Evolutionary conservation across 371 early-diverging fungal species (phyloP).

Genomic region (Phascolomyces articulosus): DNA sequence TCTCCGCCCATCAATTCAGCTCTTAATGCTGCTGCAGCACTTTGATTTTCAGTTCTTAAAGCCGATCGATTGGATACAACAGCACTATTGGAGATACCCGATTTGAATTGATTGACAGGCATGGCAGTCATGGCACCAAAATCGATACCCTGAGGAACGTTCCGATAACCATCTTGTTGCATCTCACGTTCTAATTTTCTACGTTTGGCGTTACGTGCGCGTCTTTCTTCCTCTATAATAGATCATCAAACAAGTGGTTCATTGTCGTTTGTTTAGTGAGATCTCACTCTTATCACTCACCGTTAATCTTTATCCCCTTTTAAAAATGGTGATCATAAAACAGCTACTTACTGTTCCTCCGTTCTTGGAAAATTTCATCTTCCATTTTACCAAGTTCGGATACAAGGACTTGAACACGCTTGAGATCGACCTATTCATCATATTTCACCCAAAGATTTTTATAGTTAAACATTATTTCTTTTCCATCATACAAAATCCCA

Average conservation of each 20-base stretch:
- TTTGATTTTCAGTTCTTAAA: constrained; percentile 41
- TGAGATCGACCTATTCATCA: constrained; percentile 78
- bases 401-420: constrained; percentile 77
- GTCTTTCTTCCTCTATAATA: constrained; percentile 43
- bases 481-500: too few species aligned
- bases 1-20: constrained; percentile 26
- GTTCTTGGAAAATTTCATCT: constrained; percentile 81
- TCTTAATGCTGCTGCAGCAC: constrained; percentile 58
- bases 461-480: too few species aligned
- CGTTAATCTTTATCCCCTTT: neutral
- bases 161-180: constrained; percentile 32
- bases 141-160: constrained; percentile 29
- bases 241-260: neutral
- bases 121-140: constrained; percentile 47
- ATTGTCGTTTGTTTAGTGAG: neutral
- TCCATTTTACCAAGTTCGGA: constrained; percentile 85
- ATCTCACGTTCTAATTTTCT: constrained; percentile 50
- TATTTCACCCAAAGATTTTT: too few species aligned
- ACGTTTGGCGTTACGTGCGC: constrained; percentile 39
- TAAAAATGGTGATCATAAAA: too few species aligned
- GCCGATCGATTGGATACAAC: constrained; percentile 42
- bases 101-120: constrained; percentile 31
- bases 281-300: neutral
- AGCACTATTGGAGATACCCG: constrained; percentile 41
- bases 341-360: constrained; percentile 74